Evolutionary conservation across 768 basidiomycete species (phyloP), one percentile per base, ranked within the genome.

Genomic region (Hygrocybe coccinea): DNA sequence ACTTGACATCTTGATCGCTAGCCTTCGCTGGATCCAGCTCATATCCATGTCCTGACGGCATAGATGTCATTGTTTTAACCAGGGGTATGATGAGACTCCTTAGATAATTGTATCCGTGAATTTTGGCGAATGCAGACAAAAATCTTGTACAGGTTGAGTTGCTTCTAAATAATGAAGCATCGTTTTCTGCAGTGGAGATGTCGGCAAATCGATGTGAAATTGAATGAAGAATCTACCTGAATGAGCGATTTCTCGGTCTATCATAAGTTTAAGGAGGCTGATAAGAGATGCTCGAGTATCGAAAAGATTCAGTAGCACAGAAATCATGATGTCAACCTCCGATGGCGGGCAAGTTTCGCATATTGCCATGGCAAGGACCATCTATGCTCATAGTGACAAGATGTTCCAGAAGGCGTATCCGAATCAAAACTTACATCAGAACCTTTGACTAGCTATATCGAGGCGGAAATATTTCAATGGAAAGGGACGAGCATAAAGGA

Each of bases 81-180:
- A 95, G 75, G 2, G 92, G 91, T 41, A 79, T 74, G 45, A 95
- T 80, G 21, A 95, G 77, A 44, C 79, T 82, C 17, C 93, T 81
- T n/a, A 97, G 75, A 68, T 95, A 97, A 55, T 86, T 85, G 68
- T 95, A 97, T 3, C 94, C 95, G 58, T 94, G 91, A n/a, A 88
- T 83, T 65, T 79, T 85, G 3, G 90, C 91, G 62, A 95, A 95
- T 1, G 85, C 83, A 5, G 91, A 91, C 44, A 97, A 72, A 56
- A 97, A 86, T 41, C 89, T 76, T n/a, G 89, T 89, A 62, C 86
- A 91, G 1, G 89, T 89, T 2, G 89, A 87, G 67, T 95, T 97
- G 57, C 88, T 79, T 49, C 95, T 79, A 74, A 97, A 97, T 7
- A 97, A 72, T n/a, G 81, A 79, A 1, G 85, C 77, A 59, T 95